Conservation (phyloP, 2,329 filamentous ascomycete genomes). For the Fusarium fujikuroi region DNA sequence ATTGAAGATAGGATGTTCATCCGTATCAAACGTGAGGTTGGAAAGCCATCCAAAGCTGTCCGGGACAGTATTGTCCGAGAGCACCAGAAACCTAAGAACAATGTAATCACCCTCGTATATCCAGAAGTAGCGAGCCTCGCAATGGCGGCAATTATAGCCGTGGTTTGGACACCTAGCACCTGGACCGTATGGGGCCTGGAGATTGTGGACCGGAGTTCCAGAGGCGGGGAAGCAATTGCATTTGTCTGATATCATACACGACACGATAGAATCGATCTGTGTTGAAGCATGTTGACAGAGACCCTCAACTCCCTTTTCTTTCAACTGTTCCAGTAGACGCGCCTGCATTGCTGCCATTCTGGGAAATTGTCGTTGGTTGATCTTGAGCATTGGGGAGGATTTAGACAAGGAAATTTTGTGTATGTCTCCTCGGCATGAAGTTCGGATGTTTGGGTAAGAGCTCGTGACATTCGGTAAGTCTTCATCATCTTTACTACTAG, state of each 20-base stretch:
- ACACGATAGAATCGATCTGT: background rate
- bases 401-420: accelerated
- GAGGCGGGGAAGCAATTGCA: constrained; percentile 3
- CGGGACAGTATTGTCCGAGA: accelerated
- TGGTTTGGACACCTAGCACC: background rate
- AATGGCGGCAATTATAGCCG: background rate
- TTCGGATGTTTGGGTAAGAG: accelerated
- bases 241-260: background rate
- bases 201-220: background rate
- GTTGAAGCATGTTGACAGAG: background rate
- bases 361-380: background rate
- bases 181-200: background rate
- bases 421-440: background rate
- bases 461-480: accelerated
- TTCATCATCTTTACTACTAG: accelerated
- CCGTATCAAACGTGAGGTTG: background rate
- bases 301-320: background rate
- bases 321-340: background rate
- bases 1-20: background rate
- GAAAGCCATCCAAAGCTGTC: background rate
- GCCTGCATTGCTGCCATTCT: background rate
- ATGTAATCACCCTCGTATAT: background rate
- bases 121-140: constrained; percentile 1
- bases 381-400: background rate
- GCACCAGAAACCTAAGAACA: accelerated